Percentiles rank a stretch among this genome's conserved stretches.
These are phyloP conservation scores for Atkinsonella hypoxylon DNA, from an alignment of 2,329 filamentous ascomycete species.

Conservation along the genomic window DNA sequence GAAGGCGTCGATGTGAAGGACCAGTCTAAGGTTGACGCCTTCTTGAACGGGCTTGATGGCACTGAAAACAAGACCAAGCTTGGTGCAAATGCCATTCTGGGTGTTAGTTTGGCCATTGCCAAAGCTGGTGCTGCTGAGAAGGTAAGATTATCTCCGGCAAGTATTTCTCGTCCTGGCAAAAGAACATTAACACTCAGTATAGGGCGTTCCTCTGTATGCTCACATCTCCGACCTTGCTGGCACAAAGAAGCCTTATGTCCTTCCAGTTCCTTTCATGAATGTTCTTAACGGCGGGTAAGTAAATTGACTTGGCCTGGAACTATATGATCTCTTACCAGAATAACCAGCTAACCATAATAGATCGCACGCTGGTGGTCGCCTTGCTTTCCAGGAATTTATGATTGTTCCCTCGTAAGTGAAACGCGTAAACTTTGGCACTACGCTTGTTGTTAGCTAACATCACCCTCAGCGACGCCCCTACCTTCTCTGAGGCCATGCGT, in stretches of 20 bases:
- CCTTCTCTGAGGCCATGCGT: conserved; percentile 92
- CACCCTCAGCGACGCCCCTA: conserved; percentile 55
- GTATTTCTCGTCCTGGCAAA: background rate
- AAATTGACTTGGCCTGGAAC: background rate
- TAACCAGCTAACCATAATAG: conserved; percentile 24
- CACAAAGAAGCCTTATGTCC: conserved; percentile 84
- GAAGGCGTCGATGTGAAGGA: conserved; percentile 76
- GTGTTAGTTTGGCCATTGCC: conserved; percentile 72
- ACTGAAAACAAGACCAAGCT: conserved; percentile 79
- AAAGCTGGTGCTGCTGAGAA: conserved; percentile 87
- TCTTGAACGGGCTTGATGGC: conserved; percentile 76
- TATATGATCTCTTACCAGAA: background rate
- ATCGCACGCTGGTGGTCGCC: conserved; percentile 92
- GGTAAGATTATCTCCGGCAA: conserved; percentile 24
- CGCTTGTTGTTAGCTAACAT: conserved; percentile 7
- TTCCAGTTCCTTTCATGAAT: conserved; percentile 89
- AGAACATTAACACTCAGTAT: conserved; percentile 14
- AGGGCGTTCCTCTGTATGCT: conserved; percentile 73
- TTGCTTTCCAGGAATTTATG: conserved; percentile 96
- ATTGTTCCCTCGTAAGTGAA: conserved; percentile 64
- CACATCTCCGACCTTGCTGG: conserved; percentile 80
- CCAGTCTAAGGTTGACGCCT: conserved; percentile 71
- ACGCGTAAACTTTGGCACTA: background rate
- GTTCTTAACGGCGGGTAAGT: conserved; percentile 66
- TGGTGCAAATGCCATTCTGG: conserved; percentile 80